These are phyloP conservation scores for Piromyces finnis DNA, from an alignment of 192 early-diverging fungal genomes.

Conservation along the genomic window DNA sequence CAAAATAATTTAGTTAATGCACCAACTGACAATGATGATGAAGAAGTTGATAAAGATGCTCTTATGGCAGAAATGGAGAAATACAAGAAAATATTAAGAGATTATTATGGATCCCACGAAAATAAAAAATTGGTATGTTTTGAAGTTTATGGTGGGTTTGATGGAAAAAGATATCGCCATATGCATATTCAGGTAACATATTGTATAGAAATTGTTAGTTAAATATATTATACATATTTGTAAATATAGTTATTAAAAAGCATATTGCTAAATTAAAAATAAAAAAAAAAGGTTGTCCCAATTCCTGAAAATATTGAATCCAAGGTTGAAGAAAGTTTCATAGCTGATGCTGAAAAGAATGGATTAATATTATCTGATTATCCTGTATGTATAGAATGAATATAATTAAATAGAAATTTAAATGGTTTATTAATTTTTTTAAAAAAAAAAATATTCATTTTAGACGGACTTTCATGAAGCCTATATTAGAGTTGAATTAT, in stretches of 20 bases:
- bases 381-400: background rate
- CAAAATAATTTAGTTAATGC: conserved; percentile 6
- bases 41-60: background rate
- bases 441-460: too few relatives aligned
- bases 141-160: background rate
- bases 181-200: conserved; percentile 46
- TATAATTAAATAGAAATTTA: too few relatives aligned
- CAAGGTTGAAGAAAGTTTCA: conserved; percentile 13
- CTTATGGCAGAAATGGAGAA: conserved; percentile 10
- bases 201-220: too few relatives aligned
- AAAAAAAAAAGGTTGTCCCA: conserved; percentile 17
- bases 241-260: too few relatives aligned
- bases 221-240: too few relatives aligned
- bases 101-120: conserved; percentile 4
- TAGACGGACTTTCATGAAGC: conserved; percentile 1
- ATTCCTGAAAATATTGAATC: conserved; percentile 20
- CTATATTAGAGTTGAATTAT: conserved; percentile 37
- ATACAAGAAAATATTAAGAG: background rate
- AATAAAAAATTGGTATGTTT: conserved; percentile 12
- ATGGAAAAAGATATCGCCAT: conserved; percentile 28
- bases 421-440: too few relatives aligned
- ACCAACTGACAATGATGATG: conserved; percentile 8
- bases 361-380: conserved; percentile 15
- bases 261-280: too few relatives aligned
- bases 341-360: conserved; percentile 16